These are phyloP conservation scores for Ogataea populi-albae DNA, from an alignment of 805 yeast genomes.

Conservation along the genomic window DNA sequence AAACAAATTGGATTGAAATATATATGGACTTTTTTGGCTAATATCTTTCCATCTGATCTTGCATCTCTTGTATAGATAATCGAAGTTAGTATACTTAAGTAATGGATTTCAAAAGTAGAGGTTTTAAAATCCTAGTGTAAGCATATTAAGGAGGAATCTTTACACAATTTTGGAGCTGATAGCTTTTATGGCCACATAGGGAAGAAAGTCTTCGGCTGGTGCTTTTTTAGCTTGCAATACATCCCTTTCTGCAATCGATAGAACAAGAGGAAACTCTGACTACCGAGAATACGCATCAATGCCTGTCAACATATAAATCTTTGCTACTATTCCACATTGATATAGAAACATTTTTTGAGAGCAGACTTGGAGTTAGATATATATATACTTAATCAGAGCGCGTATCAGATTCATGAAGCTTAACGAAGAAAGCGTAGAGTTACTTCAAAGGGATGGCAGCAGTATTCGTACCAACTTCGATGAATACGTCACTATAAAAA, in stretches of 20 bases:
- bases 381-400: background rate
- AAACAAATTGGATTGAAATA: too few relatives aligned
- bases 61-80: too few relatives aligned
- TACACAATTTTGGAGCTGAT: constrained; percentile 5
- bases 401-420: constrained; percentile 1
- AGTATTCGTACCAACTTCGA: background rate
- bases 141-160: too few relatives aligned
- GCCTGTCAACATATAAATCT: constrained; percentile 1
- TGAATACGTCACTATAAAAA: background rate
- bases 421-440: constrained; percentile 4
- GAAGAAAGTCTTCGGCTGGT: constrained; percentile 2
- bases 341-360: background rate
- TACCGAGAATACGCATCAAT: constrained; percentile 3
- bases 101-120: too few relatives aligned
- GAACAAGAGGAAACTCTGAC: constrained; percentile 5
- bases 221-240: constrained; percentile 1
- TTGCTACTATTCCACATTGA: background rate
- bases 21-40: too few relatives aligned
- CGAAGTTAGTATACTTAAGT: too few relatives aligned
- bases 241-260: constrained; percentile 3
- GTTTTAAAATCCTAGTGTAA: too few relatives aligned
- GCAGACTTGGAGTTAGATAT: background rate
- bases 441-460: constrained; percentile 2
- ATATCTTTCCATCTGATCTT: too few relatives aligned
- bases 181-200: constrained; percentile 4